Evolutionary conservation across 352 stramenopile species (phyloP), one percentile per base, ranked within the genome.

Genomic region (Phytophthora citrophthora): DNA sequence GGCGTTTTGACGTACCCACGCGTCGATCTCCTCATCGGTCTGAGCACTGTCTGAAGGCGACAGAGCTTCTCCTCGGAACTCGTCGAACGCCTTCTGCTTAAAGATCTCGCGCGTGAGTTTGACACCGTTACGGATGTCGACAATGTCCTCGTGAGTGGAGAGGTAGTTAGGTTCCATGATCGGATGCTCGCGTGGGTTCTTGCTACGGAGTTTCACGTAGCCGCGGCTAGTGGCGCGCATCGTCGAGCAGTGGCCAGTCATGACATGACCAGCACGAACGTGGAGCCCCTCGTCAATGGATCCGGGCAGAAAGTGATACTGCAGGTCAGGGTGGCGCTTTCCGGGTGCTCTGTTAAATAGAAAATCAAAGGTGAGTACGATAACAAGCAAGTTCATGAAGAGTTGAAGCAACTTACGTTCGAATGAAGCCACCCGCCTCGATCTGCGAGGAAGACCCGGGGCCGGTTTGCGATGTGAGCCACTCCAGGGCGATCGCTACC

Each of bases 141-240:
- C 63, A 5, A 84, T 61, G 44, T 94, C 85, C 41, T 95, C 60
- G 7, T 79, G 55, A 5, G 84, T 94, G 52, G 67, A 79, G 13
- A 95, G 70, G 60, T 94, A 96, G 66, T 94, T 95, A 1, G 88
- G 88, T 45, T 96, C 71, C 50, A 96, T 88, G 51, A 93, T 78
- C n/a, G 86, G 83, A 36, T 89, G 57, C 16, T 83, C 81, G 20
- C 76, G 77, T 1, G 83, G 82, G 57, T 96, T 81, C 13, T 70
- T 56, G 38, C 84, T 92, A 24, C 74, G 75, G 8, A 96, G 68
- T 61, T 87, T 86, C 53, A 96, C 47, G 45, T 72, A 90, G 1
- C 89, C 88, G 16, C 83, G 81, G 51, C 83, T 89, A 12, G 85
- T 93, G 4, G 84, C 86, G 7, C 88, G 86, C 82, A 96, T 89